Conservation (phyloP, 352 stramenopile species). For the Phytophthora agathidicida region DNA sequence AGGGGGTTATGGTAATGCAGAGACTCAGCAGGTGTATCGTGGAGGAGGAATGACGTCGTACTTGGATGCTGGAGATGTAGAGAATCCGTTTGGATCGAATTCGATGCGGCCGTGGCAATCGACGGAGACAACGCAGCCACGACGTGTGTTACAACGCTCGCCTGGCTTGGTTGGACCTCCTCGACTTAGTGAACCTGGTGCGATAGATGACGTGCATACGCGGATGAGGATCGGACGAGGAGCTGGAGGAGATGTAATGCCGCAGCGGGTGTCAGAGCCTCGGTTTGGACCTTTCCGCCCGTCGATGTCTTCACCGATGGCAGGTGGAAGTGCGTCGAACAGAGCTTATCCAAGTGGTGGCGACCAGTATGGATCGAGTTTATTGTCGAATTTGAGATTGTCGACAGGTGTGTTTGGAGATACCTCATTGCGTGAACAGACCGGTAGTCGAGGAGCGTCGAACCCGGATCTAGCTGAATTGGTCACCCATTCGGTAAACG, state of each 20-base stretch:
- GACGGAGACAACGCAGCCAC: constrained; percentile 28
- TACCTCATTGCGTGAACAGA: constrained; percentile 6
- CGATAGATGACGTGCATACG: constrained; percentile 14
- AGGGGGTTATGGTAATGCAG: constrained; percentile 1
- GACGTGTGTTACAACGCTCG: constrained; percentile 50
- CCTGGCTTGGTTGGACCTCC: constrained; percentile 48
- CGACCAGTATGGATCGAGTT: constrained; percentile 33
- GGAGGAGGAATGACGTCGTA: constrained; percentile 18
- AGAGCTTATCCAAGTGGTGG: constrained; percentile 21
- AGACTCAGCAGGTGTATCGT: constrained; percentile 25
- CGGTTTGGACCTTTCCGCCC: constrained; percentile 20
- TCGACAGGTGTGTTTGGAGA: constrained; percentile 33
- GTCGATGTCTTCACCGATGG: constrained; percentile 16
- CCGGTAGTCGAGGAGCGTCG: constrained; percentile 22
- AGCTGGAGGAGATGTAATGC: constrained; percentile 17
- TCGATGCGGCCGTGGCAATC: constrained; percentile 17
- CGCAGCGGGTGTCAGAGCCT: constrained; percentile 9
- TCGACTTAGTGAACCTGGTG: constrained; percentile 17
- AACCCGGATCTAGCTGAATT: constrained; percentile 67
- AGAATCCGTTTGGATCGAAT: constrained; percentile 7
- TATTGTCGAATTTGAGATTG: constrained; percentile 38
- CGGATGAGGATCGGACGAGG: constrained; percentile 6
- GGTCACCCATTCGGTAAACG: constrained; percentile 68
- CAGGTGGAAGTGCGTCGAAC: constrained; percentile 1
- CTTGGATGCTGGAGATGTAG: constrained; percentile 9